Conservation (phyloP, 768 basidiomycete species). For the Tephrocybe rancida region DNA sequence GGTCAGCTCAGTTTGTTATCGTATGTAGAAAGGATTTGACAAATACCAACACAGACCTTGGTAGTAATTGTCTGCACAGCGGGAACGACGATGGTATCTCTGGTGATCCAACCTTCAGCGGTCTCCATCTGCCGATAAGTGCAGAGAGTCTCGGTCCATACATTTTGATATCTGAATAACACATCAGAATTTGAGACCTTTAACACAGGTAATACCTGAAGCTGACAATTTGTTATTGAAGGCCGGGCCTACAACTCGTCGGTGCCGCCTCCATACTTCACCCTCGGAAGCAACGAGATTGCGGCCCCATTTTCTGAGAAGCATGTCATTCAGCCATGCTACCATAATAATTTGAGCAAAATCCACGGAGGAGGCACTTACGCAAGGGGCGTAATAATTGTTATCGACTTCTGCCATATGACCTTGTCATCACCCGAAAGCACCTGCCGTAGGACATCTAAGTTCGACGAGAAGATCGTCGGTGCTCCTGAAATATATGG, state of each 20-base stretch:
- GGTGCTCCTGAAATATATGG: constrained; percentile 38
- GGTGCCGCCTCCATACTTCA: neutral
- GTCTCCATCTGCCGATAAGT: constrained; percentile 31
- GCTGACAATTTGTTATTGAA: neutral
- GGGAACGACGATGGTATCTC: constrained; percentile 15
- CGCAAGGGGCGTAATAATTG: neutral
- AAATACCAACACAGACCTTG: neutral
- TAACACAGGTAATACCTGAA: neutral
- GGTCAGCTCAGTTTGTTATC: neutral
- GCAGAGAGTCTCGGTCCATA: constrained; percentile 31
- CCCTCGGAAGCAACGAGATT: constrained; percentile 38
- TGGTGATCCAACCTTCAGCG: constrained; percentile 24
- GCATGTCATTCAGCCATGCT: too few species aligned
- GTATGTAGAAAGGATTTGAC: neutral
- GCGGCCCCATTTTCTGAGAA: constrained; percentile 42
- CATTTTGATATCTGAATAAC: constrained; percentile 26
- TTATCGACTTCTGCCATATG: constrained; percentile 37
- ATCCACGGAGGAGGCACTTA: neutral
- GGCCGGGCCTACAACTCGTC: neutral
- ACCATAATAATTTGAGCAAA: too few species aligned
- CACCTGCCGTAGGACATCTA: constrained; percentile 47
- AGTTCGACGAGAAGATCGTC: constrained; percentile 41
- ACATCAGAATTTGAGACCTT: neutral
- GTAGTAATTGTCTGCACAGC: neutral
- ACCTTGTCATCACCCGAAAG: constrained; percentile 36